A percentile compares a stretch with the other conserved stretches of the same genome.
Conservation (phyloP, 805 yeast genomes). For the Nakazawaea ernobii region DNA sequence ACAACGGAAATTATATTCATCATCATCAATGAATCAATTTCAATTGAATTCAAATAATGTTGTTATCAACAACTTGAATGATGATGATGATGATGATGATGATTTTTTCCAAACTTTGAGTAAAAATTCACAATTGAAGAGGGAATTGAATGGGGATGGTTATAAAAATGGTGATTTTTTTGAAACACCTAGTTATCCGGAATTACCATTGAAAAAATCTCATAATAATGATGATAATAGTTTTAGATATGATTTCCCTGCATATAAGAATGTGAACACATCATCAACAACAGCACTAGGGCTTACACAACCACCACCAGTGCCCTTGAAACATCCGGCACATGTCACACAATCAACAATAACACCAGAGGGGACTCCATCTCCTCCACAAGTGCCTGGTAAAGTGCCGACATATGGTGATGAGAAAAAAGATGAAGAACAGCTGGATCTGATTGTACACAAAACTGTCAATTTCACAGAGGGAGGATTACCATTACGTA, state of each 20-base stretch:
- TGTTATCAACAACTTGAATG: not conserved
- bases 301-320: slow-evolving; percentile 2
- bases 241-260: not conserved
- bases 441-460: slow-evolving; percentile 23
- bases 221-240: not conserved
- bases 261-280: not conserved
- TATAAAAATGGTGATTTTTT: not conserved
- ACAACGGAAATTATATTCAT: slow-evolving; percentile 4
- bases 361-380: no score
- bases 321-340: not conserved
- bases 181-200: not conserved
- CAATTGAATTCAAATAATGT: not conserved
- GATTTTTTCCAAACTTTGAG: slow-evolving; percentile 3
- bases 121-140: not conserved
- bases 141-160: no score
- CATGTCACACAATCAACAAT: no score
- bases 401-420: not conserved
- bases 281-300: not conserved
- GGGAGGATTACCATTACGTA: slow-evolving; percentile 49
- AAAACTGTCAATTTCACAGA: slow-evolving; percentile 41
- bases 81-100: slow-evolving; percentile 7
- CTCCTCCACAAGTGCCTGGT: slow-evolving; percentile 2
- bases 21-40: not conserved
- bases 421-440: no score
- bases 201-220: not conserved